Conservation (phyloP, 345 rosid species). For the Bretschneidera sinensis region DNA sequence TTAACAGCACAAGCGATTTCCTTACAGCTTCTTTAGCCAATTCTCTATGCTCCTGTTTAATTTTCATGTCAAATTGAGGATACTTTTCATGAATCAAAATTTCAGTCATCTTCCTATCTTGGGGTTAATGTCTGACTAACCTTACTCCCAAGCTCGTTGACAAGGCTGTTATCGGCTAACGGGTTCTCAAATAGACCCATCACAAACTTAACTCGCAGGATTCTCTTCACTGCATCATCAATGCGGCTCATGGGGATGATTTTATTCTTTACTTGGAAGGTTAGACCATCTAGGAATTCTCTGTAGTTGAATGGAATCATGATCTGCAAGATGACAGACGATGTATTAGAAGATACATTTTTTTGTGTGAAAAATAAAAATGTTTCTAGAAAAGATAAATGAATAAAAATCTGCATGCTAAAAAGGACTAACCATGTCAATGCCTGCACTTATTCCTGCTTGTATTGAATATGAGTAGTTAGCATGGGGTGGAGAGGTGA, state of each 20-base stretch:
- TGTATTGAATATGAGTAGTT: slow-evolving; percentile 55
- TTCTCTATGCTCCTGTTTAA: slow-evolving; percentile 58
- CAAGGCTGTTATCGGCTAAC: slow-evolving; percentile 37
- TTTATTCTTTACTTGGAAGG: slow-evolving; percentile 33
- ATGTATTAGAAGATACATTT: background rate
- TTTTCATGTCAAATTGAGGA: background rate
- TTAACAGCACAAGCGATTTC: slow-evolving; percentile 68
- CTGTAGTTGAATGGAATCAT: slow-evolving; percentile 62
- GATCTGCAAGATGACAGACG: slow-evolving; percentile 33
- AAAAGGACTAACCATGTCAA: slow-evolving; percentile 49
- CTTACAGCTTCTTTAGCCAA: slow-evolving; percentile 75
- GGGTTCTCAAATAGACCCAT: slow-evolving; percentile 58
- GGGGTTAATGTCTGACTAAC: slow-evolving; percentile 11
- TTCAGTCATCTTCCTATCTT: background rate
- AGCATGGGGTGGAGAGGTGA: slow-evolving; percentile 60
- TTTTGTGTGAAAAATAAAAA: background rate
- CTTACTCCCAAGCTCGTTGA: slow-evolving; percentile 43
- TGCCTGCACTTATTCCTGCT: slow-evolving; percentile 45
- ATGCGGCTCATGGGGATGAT: slow-evolving; percentile 58
- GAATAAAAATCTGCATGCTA: slow-evolving; percentile 8
- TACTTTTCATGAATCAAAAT: background rate
- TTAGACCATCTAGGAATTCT: slow-evolving; percentile 44
- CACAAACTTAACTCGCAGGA: slow-evolving; percentile 59
- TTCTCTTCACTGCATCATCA: slow-evolving; percentile 66
- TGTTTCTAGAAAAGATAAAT: too few species aligned